These are phyloP conservation scores for Davidsoniella neocaledoniae DNA, from an alignment of 2,329 filamentous ascomycete species.

Conservation along the genomic window DNA sequence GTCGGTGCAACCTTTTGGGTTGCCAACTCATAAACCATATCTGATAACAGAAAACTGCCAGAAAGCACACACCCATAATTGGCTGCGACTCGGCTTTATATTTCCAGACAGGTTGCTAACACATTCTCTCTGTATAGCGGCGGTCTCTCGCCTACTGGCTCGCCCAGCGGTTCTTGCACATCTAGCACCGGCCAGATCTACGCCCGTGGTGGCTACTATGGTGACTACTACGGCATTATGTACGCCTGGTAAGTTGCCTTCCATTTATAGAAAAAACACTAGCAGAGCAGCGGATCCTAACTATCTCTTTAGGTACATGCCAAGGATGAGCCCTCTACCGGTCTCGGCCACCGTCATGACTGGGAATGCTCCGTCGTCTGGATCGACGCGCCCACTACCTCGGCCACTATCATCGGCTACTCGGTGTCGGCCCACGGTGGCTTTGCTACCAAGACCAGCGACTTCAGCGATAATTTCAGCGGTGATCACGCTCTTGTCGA, in stretches of 20 bases:
- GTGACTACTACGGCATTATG: slow-evolving; percentile 22
- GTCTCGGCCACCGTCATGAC: slow-evolving; percentile 24
- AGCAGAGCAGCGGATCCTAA: not conserved
- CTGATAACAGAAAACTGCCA: not conserved
- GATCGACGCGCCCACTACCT: slow-evolving; percentile 17
- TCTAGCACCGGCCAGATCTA: slow-evolving; percentile 24
- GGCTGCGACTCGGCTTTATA: too few species aligned
- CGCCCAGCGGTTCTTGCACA: slow-evolving; percentile 19
- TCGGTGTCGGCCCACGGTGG: slow-evolving; percentile 23
- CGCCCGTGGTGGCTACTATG: slow-evolving; percentile 19
- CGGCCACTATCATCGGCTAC: slow-evolving; percentile 20
- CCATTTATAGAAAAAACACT: not conserved
- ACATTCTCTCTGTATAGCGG: slow-evolving; percentile 16
- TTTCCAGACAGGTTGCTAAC: not conserved
- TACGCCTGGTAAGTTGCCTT: slow-evolving; percentile 21
- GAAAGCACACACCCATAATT: too few species aligned
- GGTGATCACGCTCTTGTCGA: slow-evolving; percentile 17
- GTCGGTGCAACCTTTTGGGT: not conserved
- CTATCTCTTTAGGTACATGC: slow-evolving; percentile 20
- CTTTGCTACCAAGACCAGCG: slow-evolving; percentile 17
- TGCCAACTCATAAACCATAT: not conserved
- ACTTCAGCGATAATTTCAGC: slow-evolving; percentile 5
- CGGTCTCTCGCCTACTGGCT: slow-evolving; percentile 21
- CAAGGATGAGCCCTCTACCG: slow-evolving; percentile 24
- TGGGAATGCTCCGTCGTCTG: slow-evolving; percentile 23